phyloP scores from a whole-genome alignment of 108 stramenopile genomes.

The Thalassiosira profunda region DNA sequence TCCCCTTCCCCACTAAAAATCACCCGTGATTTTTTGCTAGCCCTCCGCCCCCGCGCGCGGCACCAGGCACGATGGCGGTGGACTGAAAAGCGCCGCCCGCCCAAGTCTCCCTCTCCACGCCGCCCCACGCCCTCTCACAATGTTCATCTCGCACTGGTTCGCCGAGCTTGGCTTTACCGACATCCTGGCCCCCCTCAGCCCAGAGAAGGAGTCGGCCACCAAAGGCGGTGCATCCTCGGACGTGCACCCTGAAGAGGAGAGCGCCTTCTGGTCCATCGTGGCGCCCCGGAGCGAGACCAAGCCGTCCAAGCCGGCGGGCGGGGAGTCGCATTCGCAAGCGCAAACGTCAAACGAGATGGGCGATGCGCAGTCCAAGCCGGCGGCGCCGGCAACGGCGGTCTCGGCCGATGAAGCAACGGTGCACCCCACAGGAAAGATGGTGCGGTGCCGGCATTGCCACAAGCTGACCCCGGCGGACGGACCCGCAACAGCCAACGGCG shows the following conservation, averaged over 20 bases:
- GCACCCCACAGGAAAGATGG: not conserved
- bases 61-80: too few relatives aligned
- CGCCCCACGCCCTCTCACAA: not conserved
- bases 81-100: too few relatives aligned
- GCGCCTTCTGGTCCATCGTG: conserved; percentile 28
- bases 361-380: too few relatives aligned
- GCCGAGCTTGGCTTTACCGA: conserved; percentile 24
- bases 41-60: too few relatives aligned
- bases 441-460: conserved; percentile 18
- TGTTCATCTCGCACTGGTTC: conserved; percentile 40
- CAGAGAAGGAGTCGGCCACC: not conserved
- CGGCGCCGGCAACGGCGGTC: too few relatives aligned
- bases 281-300: conserved; percentile 15
- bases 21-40: too few relatives aligned
- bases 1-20: too few relatives aligned
- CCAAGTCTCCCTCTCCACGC: too few relatives aligned
- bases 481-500: not conserved
- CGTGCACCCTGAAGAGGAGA: not conserved
- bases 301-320: too few relatives aligned
- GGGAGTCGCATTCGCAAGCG: too few relatives aligned
- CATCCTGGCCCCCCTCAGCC: conserved; percentile 18
- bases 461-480: conserved; percentile 16
- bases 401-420: too few relatives aligned
- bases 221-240: not conserved
- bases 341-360: too few relatives aligned